Evolutionary conservation across 78 protist species (phyloP).

Genomic region (Ministeria vibrans): DNA sequence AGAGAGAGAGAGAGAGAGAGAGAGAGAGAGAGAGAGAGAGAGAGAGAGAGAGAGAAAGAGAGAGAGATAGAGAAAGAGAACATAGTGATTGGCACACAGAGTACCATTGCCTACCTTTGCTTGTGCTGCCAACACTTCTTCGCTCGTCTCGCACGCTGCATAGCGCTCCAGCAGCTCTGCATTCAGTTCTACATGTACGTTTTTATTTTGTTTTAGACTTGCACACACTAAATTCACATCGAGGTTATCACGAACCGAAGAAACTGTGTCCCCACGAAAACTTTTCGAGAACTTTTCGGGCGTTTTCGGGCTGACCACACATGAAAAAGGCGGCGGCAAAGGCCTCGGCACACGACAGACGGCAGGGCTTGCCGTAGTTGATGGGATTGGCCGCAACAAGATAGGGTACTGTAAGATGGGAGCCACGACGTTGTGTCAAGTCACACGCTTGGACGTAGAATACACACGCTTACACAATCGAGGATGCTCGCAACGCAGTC

Average conservation of each 20-base stretch:
- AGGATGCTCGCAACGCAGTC: constrained; percentile 55
- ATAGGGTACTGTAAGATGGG: constrained; percentile 62
- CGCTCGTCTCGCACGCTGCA: background rate
- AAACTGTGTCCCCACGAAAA: constrained; percentile 88
- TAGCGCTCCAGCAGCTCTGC: background rate
- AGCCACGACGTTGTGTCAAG: background rate
- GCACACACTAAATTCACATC: too few species aligned
- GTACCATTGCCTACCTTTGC: too few species aligned
- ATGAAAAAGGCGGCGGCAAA: constrained; percentile 81
- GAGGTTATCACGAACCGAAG: too few species aligned
- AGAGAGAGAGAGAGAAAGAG: too few species aligned
- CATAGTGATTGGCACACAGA: constrained; percentile 6
- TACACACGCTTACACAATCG: constrained; percentile 22
- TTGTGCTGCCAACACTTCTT: background rate
- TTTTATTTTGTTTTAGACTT: too few species aligned
- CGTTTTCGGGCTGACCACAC: constrained; percentile 47
- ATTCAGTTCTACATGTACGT: too few species aligned
- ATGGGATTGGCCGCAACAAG: constrained; percentile 95
- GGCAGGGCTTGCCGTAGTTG: constrained; percentile 88
- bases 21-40: too few species aligned
- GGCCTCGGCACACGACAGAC: constrained; percentile 88
- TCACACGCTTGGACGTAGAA: background rate
- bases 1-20: too few species aligned
- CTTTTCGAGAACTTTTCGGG: constrained; percentile 45
- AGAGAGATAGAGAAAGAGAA: background rate